phyloP scores from a whole-genome alignment of 1,139 yeast species.

The Blastobotrys proliferans region DNA sequence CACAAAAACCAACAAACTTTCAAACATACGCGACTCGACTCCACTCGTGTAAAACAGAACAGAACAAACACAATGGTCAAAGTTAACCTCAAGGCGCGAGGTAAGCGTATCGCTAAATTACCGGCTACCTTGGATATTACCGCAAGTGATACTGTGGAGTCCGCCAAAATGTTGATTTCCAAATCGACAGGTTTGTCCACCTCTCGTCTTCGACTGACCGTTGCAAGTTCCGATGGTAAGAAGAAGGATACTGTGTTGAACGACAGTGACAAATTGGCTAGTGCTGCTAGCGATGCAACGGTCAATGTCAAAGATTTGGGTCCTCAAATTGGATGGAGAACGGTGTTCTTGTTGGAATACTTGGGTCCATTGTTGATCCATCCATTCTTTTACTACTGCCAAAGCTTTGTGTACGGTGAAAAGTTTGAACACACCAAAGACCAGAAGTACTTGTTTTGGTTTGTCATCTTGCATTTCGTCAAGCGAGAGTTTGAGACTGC shows the following conservation, averaged over 20 bases:
- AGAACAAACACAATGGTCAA: constrained; percentile 21
- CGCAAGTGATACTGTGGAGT: constrained; percentile 25
- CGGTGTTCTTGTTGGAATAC: constrained; percentile 83
- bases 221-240: constrained; percentile 31
- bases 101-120: constrained; percentile 26
- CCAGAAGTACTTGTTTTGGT: constrained; percentile 50
- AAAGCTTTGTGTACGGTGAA: constrained; percentile 35
- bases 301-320: constrained; percentile 80
- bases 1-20: too few species aligned
- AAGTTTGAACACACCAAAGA: constrained; percentile 42
- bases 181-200: constrained; percentile 30
- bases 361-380: constrained; percentile 84
- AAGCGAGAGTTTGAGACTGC: constrained; percentile 88
- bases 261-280: constrained; percentile 31
- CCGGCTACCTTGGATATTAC: constrained; percentile 30
- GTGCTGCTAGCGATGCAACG: too few species aligned
- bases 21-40: too few species aligned
- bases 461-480: constrained; percentile 69
- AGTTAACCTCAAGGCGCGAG: constrained; percentile 27
- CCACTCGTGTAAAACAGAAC: neutral
- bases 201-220: constrained; percentile 35
- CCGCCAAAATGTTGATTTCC: constrained; percentile 26
- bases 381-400: constrained; percentile 54
- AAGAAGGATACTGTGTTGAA: constrained; percentile 38
- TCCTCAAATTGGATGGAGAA: constrained; percentile 88